phyloP scores from a whole-genome alignment of 2,329 filamentous ascomycete genomes.

The Fusarium caatingaense region DNA sequence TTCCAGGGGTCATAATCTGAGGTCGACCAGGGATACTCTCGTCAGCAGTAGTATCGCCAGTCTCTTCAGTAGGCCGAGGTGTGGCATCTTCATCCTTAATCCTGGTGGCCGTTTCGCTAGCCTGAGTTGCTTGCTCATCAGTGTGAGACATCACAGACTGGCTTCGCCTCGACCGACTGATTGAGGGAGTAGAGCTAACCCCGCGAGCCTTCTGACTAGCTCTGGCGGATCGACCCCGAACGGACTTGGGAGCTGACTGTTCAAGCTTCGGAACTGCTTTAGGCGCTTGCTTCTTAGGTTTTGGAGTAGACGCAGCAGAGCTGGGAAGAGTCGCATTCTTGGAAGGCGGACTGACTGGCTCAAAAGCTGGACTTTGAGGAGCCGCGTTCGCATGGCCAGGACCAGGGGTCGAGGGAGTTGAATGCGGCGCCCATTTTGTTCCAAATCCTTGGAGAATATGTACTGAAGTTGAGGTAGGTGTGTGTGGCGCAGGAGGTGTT shows the following conservation, averaged over 20 bases:
- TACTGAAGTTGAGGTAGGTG: conserved; percentile 49
- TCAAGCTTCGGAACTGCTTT: conserved; percentile 47
- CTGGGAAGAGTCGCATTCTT: conserved; percentile 53
- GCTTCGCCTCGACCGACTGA: conserved; percentile 54
- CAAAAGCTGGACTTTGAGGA: conserved; percentile 64
- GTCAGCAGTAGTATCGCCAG: conserved; percentile 66
- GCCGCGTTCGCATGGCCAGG: conserved; percentile 52
- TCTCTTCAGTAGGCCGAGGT: conserved; percentile 65
- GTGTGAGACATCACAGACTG: conserved; percentile 60
- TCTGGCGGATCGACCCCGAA: conserved; percentile 52
- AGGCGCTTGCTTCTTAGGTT: conserved; percentile 50
- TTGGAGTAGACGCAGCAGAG: conserved; percentile 46
- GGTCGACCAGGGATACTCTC: conserved; percentile 60
- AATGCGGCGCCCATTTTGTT: conserved; percentile 69
- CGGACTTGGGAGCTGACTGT: conserved; percentile 36
- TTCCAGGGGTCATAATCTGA: conserved; percentile 52
- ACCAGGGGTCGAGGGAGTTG: conserved; percentile 68
- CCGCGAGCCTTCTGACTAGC: conserved; percentile 51
- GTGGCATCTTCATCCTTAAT: conserved; percentile 72
- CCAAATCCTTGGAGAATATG: conserved; percentile 55
- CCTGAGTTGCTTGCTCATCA: conserved; percentile 61
- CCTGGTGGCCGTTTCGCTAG: conserved; percentile 51
- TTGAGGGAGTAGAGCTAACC: conserved; percentile 52
- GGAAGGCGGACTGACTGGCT: conserved; percentile 68
- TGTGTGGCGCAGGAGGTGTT: conserved; percentile 51